These are phyloP conservation scores for Xanthoparmelia taractica DNA, from an alignment of 495 filamentous ascomycete species.

Conservation along the genomic window DNA sequence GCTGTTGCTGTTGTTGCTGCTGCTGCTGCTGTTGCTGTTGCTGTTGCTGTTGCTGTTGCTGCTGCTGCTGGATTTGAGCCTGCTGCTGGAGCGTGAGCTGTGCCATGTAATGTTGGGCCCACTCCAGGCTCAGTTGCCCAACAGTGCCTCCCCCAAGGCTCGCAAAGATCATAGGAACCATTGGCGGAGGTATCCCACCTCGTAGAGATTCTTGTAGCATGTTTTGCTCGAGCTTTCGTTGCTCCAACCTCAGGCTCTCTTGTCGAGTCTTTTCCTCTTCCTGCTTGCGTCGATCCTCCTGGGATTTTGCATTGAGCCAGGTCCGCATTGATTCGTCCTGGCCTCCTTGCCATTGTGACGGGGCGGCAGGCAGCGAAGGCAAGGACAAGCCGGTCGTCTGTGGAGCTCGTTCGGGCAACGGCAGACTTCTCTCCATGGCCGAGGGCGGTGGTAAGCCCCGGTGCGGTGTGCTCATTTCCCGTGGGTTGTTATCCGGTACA, in stretches of 20 bases:
- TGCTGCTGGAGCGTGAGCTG: conserved; percentile 39
- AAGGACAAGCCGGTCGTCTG: conserved; percentile 37
- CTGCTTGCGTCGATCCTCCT: conserved; percentile 76
- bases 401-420: conserved; percentile 33
- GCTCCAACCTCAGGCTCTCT: conserved; percentile 67
- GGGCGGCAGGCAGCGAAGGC: conserved; percentile 59
- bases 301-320: conserved; percentile 74
- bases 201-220: conserved; percentile 75
- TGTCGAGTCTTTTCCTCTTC: conserved; percentile 86
- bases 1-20: conserved; percentile 42
- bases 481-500: conserved; percentile 22
- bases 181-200: conserved; percentile 73
- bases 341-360: conserved; percentile 57
- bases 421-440: conserved; percentile 23
- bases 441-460: conserved; percentile 37
- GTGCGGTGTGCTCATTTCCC: conserved; percentile 34
- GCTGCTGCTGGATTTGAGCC: conserved; percentile 45
- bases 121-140: conserved; percentile 55
- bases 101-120: conserved; percentile 60
- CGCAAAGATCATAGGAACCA: conserved; percentile 85
- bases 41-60: conserved; percentile 42
- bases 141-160: conserved; percentile 65
- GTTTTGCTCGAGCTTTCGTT: conserved; percentile 72
- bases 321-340: conserved; percentile 73
- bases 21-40: conserved; percentile 39